These are phyloP conservation scores for Nakazawaea anatomiae DNA, from an alignment of 805 yeast species.

Conservation along the genomic window DNA sequence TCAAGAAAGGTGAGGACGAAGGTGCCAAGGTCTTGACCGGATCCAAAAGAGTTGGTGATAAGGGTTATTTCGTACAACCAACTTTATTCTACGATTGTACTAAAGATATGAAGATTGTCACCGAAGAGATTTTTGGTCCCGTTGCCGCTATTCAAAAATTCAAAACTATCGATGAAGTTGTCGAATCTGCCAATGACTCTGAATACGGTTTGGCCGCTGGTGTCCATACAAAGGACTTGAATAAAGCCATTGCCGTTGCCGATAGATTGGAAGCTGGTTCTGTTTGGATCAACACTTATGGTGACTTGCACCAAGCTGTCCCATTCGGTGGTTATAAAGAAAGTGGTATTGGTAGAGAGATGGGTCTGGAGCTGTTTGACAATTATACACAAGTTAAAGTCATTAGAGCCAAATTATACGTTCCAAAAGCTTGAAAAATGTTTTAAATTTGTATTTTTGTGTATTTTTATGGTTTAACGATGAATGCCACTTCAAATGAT, in stretches of 20 bases:
- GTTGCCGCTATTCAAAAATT: slow-evolving; percentile 67
- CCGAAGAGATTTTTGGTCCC: slow-evolving; percentile 78
- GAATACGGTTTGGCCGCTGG: slow-evolving; percentile 80
- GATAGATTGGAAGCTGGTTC: slow-evolving; percentile 67
- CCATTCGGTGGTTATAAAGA: slow-evolving; percentile 81
- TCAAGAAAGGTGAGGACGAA: slow-evolving; percentile 59
- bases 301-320: slow-evolving; percentile 66
- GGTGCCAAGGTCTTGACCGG: slow-evolving; percentile 67
- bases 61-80: slow-evolving; percentile 70
- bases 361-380: slow-evolving; percentile 74
- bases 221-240: slow-evolving; percentile 57
- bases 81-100: slow-evolving; percentile 65
- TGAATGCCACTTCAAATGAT: too few species aligned
- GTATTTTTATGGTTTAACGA: too few species aligned
- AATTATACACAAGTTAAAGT: slow-evolving; percentile 73
- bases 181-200: slow-evolving; percentile 59
- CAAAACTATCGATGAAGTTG: slow-evolving; percentile 59
- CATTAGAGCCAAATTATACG: slow-evolving; percentile 40
- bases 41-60: slow-evolving; percentile 57
- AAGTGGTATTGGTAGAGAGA: slow-evolving; percentile 81
- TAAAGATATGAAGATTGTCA: slow-evolving; percentile 54
- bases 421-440: not conserved
- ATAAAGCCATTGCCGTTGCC: slow-evolving; percentile 57
- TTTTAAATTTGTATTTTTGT: too few species aligned
- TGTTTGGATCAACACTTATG: slow-evolving; percentile 74